A percentile compares a stretch with the other conserved stretches of the same genome.
These are phyloP conservation scores for Handroanthus guayacan DNA, from an alignment of 257 asterid species.

Conservation along the genomic window DNA sequence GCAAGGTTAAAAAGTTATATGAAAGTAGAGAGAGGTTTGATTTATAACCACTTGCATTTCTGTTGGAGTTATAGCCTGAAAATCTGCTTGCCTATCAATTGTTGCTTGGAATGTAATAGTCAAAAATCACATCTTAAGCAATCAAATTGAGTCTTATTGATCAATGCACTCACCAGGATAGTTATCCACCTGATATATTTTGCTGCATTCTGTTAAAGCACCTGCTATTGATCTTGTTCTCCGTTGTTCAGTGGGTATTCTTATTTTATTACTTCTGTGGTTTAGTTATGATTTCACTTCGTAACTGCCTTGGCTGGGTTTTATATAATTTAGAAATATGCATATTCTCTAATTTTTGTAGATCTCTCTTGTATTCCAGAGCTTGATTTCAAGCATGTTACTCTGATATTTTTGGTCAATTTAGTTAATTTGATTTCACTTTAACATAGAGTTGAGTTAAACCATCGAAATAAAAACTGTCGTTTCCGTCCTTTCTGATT, in stretches of 20 bases:
- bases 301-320: conserved; percentile 3
- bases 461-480: conserved; percentile 23
- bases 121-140: no score
- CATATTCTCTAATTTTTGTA: not conserved
- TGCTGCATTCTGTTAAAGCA: no score
- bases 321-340: conserved; percentile 8
- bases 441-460: conserved; percentile 22
- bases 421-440: conserved; percentile 6
- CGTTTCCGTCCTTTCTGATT: conserved; percentile 30
- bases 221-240: no score
- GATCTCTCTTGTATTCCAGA: conserved; percentile 12
- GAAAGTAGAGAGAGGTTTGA: no score
- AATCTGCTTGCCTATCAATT: no score
- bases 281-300: not conserved
- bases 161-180: no score
- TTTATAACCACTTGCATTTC: no score
- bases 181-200: no score
- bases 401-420: not conserved
- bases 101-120: no score
- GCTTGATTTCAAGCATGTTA: not conserved
- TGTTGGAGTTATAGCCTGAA: no score
- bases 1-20: no score
- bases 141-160: no score
- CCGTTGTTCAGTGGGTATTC: not conserved
- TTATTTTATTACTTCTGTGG: not conserved